Evolutionary conservation across 2,329 filamentous ascomycete species (phyloP).

Genomic region (Cladosporium sphaerospermum): DNA sequence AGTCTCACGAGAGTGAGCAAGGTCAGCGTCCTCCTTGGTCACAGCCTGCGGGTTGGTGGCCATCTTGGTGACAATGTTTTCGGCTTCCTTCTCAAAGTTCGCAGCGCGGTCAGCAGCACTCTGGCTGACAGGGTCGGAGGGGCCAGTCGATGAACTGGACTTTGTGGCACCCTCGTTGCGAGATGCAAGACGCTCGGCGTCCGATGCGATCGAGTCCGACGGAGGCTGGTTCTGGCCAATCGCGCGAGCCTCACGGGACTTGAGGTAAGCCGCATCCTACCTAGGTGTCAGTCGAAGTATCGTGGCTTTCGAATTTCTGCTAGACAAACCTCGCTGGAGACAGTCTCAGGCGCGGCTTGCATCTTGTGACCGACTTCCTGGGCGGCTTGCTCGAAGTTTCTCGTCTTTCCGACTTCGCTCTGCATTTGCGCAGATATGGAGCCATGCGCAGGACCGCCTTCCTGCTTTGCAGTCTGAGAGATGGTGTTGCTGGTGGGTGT

Average conservation of each 20-base stretch:
- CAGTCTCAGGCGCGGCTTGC: constrained; percentile 24
- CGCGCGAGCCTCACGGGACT: constrained; percentile 36
- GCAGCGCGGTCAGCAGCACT: constrained; percentile 27
- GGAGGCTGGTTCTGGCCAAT: constrained; percentile 24
- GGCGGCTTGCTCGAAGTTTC: constrained; percentile 27
- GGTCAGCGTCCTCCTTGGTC: constrained; percentile 29
- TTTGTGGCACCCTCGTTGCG: constrained; percentile 24
- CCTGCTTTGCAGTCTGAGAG: constrained; percentile 28
- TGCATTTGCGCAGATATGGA: constrained; percentile 31
- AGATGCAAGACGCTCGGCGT: constrained; percentile 35
- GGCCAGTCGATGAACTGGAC: constrained; percentile 4
- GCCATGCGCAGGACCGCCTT: constrained; percentile 28
- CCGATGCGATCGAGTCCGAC: constrained; percentile 30
- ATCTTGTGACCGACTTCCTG: constrained; percentile 26
- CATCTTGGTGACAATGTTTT: constrained; percentile 28
- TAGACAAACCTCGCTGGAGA: constrained; percentile 27
- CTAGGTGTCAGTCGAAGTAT: neutral
- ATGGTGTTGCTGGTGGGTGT: constrained; percentile 22
- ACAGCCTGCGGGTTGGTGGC: constrained; percentile 28
- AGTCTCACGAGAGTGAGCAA: constrained; percentile 28
- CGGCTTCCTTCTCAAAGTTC: constrained; percentile 28
- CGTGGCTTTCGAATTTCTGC: neutral
- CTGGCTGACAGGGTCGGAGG: constrained; percentile 24
- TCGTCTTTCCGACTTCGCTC: constrained; percentile 24
- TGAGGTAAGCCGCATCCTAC: constrained; percentile 35